A percentile compares a stretch with the other conserved stretches of the same genome.
These are phyloP conservation scores for Penicillium angulare DNA, from an alignment of 495 filamentous ascomycete genomes.

Conservation along the genomic window DNA sequence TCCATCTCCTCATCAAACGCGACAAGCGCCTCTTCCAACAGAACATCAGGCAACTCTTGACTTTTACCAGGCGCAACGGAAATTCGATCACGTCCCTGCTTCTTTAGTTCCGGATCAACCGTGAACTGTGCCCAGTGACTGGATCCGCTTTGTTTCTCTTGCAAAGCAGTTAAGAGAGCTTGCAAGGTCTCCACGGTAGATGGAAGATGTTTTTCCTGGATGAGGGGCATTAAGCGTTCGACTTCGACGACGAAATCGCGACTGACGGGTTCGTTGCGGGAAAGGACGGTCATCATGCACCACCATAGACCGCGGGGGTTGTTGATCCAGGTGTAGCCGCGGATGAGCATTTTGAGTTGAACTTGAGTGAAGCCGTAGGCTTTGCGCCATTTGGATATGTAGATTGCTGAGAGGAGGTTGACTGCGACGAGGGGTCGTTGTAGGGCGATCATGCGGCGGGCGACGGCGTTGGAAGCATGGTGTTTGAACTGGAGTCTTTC, in stretches of 20 bases:
- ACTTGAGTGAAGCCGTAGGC: conserved; percentile 33
- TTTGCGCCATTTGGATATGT: conserved; percentile 38
- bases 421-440: conserved; percentile 27
- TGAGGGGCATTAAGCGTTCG: conserved; percentile 20
- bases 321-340: conserved; percentile 28
- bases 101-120: neutral
- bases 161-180: conserved; percentile 15
- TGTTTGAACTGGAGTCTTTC: conserved; percentile 33
- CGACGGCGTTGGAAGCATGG: conserved; percentile 28
- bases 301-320: conserved; percentile 42
- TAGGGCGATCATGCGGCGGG: conserved; percentile 27
- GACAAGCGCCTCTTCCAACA: conserved; percentile 6
- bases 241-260: conserved; percentile 36
- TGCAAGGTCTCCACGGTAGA: conserved; percentile 12
- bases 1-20: conserved; percentile 27
- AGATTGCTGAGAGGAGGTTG: conserved; percentile 35
- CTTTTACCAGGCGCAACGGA: neutral
- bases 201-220: conserved; percentile 5
- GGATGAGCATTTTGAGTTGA: conserved; percentile 44
- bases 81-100: neutral
- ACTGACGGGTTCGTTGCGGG: conserved; percentile 27
- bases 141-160: neutral
- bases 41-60: conserved; percentile 1
- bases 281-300: conserved; percentile 40
- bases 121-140: neutral